Percentiles rank a stretch among this genome's conserved stretches.
These are phyloP conservation scores for Eucalyptus globulus DNA, from an alignment of 345 rosid genomes.

Conservation along the genomic window DNA sequence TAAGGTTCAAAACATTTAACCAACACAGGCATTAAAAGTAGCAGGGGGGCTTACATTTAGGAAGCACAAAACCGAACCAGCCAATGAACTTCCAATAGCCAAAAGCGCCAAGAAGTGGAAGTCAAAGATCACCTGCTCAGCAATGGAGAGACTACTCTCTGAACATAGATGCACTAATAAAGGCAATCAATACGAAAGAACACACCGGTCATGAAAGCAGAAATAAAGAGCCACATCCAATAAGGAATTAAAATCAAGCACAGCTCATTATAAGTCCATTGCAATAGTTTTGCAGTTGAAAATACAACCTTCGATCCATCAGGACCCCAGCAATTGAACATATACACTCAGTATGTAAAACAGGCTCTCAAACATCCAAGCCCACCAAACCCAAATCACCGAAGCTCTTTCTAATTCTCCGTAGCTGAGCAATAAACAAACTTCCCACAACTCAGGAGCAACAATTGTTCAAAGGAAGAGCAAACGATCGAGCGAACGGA, in stretches of 20 bases:
- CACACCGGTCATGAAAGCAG: background rate
- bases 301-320: background rate
- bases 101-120: conserved; percentile 85
- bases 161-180: background rate
- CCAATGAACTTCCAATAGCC: conserved; percentile 82
- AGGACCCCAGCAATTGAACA: no score
- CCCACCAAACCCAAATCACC: no score
- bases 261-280: background rate
- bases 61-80: conserved; percentile 82
- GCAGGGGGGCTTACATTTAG: conserved; percentile 49
- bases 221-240: background rate
- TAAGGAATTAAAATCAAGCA: background rate
- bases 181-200: background rate
- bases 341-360: no score
- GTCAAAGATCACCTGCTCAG: conserved; percentile 64
- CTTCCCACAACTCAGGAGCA: background rate
- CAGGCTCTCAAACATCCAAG: no score
- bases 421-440: background rate
- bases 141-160: background rate
- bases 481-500: background rate
- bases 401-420: no score
- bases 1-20: background rate
- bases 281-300: background rate
- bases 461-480: background rate
- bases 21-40: background rate